Evolutionary conservation across 2,329 filamentous ascomycete species (phyloP).

Genomic region (Decorospora gaudefroyi): DNA sequence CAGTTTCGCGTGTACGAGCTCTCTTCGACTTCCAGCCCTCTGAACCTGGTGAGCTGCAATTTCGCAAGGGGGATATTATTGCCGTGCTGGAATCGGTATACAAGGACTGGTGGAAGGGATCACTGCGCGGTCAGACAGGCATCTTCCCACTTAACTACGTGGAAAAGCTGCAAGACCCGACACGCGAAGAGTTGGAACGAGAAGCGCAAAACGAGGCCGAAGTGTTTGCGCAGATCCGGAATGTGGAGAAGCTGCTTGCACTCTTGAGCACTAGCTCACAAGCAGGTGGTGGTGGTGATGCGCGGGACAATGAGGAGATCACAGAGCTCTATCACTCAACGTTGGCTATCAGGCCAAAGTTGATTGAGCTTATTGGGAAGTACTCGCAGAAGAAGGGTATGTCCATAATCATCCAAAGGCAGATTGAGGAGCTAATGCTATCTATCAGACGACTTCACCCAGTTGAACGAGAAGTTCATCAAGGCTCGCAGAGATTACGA

Average conservation of each 20-base stretch:
- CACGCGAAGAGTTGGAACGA: constrained; percentile 87
- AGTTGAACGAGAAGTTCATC: constrained; percentile 99
- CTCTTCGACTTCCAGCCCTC: constrained; percentile 94
- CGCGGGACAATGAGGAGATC: constrained; percentile 96
- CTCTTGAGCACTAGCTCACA: constrained; percentile 78
- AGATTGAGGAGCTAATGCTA: constrained; percentile 13
- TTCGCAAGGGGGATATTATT: constrained; percentile 95
- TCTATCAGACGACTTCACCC: constrained; percentile 86
- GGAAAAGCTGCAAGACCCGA: constrained; percentile 94
- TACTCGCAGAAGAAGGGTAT: constrained; percentile 98
- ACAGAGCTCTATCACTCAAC: constrained; percentile 90
- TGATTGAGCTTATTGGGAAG: constrained; percentile 97
- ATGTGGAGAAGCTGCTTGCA: constrained; percentile 81
- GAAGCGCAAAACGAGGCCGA: constrained; percentile 94
- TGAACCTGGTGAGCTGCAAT: constrained; percentile 91
- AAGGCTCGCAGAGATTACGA: constrained; percentile 97
- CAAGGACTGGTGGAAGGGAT: constrained; percentile 99
- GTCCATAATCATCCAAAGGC: constrained; percentile 3
- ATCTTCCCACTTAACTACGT: constrained; percentile 99
- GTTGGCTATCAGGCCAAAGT: constrained; percentile 88
- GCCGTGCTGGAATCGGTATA: constrained; percentile 96
- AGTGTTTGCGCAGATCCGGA: constrained; percentile 76
- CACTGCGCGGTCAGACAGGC: constrained; percentile 88
- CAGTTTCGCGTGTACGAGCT: constrained; percentile 90
- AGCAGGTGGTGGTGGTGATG: constrained; percentile 56